Evolutionary conservation across 176 grass and related monocot genomes (phyloP), one percentile per base, ranked within the genome.

Genomic region (Olyra latifolia): DNA sequence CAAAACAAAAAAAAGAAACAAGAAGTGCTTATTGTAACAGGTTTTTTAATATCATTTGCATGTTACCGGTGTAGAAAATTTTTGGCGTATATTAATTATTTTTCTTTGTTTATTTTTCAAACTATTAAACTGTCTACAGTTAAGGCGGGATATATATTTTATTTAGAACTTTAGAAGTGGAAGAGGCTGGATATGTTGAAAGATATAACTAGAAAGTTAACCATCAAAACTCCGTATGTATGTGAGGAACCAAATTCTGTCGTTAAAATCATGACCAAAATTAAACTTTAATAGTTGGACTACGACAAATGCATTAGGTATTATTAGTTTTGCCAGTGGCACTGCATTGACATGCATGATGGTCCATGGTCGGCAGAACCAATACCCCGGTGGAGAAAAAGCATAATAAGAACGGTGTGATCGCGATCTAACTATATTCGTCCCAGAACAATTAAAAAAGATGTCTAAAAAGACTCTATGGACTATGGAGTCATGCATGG

Each of bases 241-340:
- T 40, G 10, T 20, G 4, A 79, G 47, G 62, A 80, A 68, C 48
- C 23, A 69, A 68, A n/a, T 80, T 66, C 64, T 68, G 10, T 22
- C 29, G 69, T 58, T 41, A 2, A 39, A 78, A 78, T 64, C 75
- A 64, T 59, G 59, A 78, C 44, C 75, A 45, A n/a, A n/a, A n/a
- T n/a, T n/a, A 13, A 44, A 43, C 77, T 55, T 42, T 68, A 56
- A 60, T 9, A 20, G 39, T 80, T 55, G 32, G 47, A 56, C 63
- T 30, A 57, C 77, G 64, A 57, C 38, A 66, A 42, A 20, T 40
- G 35, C 48, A 80, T 55, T 24, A n/a, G 38, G 28, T 29, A 35
- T 14, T 68, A 5, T 11, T 40, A 24, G 17, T 56, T 10, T 5
- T 20, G 6, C 32, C 41, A 16, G 75, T 16, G 45, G 28, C 45